Evolutionary conservation across 2,329 filamentous ascomycete genomes (phyloP).

Genomic region (Ophiocordyceps camponoti-floridani): DNA sequence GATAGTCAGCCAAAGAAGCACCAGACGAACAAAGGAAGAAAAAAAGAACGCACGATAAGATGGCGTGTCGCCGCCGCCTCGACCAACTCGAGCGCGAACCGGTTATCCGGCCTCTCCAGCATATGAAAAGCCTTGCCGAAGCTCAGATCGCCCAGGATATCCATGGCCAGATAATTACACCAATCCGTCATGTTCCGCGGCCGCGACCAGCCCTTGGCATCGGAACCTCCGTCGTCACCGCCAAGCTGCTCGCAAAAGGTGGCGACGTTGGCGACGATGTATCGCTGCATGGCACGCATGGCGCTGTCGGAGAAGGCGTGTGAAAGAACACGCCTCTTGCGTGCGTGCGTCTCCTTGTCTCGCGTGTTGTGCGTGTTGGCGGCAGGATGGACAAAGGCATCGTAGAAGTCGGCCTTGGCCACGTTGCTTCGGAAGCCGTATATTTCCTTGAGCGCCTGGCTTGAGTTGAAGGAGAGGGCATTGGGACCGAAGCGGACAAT

Average conservation of each 20-base stretch:
- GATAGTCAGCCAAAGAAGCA: background rate
- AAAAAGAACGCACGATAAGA: conserved; percentile 36
- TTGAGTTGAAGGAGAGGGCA: conserved; percentile 59
- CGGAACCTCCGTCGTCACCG: conserved; percentile 17
- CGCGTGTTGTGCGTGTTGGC: conserved; percentile 59
- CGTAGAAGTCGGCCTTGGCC: conserved; percentile 54
- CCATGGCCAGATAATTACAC: conserved; percentile 45
- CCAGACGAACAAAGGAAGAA: background rate
- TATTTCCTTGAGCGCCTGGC: conserved; percentile 46
- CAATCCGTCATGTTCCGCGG: conserved; percentile 45
- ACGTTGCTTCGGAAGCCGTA: conserved; percentile 47
- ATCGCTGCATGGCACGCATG: conserved; percentile 49
- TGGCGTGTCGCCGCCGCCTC: conserved; percentile 51
- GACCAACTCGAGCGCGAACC: conserved; percentile 49
- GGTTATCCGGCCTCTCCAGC: conserved; percentile 39
- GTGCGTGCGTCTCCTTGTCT: conserved; percentile 49
- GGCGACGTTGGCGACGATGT: conserved; percentile 47
- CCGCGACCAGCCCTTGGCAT: conserved; percentile 36
- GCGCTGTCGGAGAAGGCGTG: conserved; percentile 52
- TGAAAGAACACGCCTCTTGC: conserved; percentile 53
- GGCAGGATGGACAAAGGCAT: conserved; percentile 52
- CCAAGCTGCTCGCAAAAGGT: conserved; percentile 45
- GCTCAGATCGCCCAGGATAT: conserved; percentile 41
- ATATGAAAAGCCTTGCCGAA: conserved; percentile 46
- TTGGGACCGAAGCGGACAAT: conserved; percentile 66